Percentiles rank a stretch among this genome's conserved stretches.
These are phyloP conservation scores for Sporisorium sorghi DNA, from an alignment of 1,284 basidiomycete genomes.

Conservation along the genomic window DNA sequence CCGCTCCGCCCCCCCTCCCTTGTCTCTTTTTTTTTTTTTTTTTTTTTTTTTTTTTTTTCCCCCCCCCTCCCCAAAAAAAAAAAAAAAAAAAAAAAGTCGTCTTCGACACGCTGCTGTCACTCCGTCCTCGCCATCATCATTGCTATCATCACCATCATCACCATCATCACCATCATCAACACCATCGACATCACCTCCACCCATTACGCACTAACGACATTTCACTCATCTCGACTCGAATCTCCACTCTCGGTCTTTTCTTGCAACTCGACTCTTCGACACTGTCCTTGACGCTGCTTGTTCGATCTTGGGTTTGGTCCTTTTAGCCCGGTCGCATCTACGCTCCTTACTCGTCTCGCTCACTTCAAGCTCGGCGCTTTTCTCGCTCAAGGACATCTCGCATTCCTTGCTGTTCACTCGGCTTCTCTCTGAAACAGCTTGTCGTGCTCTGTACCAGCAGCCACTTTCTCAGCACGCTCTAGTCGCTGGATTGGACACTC, in stretches of 20 bases:
- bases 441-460: not conserved
- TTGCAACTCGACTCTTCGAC: constrained; percentile 6
- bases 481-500: not conserved
- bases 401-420: not conserved
- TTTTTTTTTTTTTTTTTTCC: too few species aligned
- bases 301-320: not conserved
- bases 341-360: constrained; percentile 6
- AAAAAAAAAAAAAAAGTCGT: not conserved
- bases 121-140: not conserved
- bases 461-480: not conserved
- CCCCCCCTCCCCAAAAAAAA: not conserved
- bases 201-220: not conserved
- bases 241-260: not conserved
- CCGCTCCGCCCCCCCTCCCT: not conserved
- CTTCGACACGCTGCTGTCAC: not conserved
- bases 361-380: not conserved
- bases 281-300: not conserved
- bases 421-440: not conserved
- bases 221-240: not conserved
- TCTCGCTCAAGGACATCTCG: not conserved
- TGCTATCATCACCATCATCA: constrained; percentile 17
- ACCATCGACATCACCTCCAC: constrained; percentile 12
- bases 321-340: not conserved
- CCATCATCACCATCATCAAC: constrained; percentile 14
- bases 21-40: constrained; percentile 18